phyloP scores from a whole-genome alignment of 2,329 filamentous ascomycete genomes.

The Lasiodiplodia hormozganensis region DNA sequence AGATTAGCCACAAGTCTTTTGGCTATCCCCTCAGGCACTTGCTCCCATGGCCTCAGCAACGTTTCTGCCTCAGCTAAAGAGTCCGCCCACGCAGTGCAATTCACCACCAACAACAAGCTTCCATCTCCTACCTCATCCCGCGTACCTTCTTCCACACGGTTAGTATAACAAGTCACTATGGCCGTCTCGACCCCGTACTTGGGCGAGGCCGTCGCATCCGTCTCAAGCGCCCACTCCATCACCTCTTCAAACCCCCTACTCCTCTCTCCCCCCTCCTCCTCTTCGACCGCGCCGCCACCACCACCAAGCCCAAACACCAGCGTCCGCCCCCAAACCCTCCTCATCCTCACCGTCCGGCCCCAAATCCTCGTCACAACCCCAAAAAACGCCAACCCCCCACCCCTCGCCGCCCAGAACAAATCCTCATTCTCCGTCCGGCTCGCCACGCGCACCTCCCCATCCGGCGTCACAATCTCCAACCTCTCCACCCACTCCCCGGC shows the following conservation, averaged over 20 bases:
- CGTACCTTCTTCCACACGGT: constrained; percentile 6
- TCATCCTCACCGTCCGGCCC: constrained; percentile 31
- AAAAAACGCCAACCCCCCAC: constrained; percentile 42
- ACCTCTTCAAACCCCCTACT: constrained; percentile 20
- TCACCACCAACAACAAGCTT: constrained; percentile 9
- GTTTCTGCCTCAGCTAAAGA: constrained; percentile 23
- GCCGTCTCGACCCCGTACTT: constrained; percentile 27
- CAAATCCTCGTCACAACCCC: constrained; percentile 34
- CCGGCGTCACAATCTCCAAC: constrained; percentile 43
- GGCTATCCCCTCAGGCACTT: constrained; percentile 17
- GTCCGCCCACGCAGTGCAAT: constrained; percentile 22
- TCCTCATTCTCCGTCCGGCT: constrained; percentile 39
- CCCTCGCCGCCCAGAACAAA: constrained; percentile 47
- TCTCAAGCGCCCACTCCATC: constrained; percentile 30
- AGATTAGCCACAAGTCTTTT: background rate
- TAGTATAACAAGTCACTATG: constrained; percentile 22
- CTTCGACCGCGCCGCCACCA: no score
- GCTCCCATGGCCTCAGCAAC: constrained; percentile 21
- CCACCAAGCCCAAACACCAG: constrained; percentile 13
- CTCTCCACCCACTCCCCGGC: constrained; percentile 34
- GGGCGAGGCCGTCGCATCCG: constrained; percentile 17
- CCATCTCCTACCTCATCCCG: background rate
- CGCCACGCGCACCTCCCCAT: constrained; percentile 38
- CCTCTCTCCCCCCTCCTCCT: no score
- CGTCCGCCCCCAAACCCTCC: background rate